These are phyloP conservation scores for Neocatenulostroma microsporum DNA, from an alignment of 2,329 filamentous ascomycete species.

Conservation along the genomic window DNA sequence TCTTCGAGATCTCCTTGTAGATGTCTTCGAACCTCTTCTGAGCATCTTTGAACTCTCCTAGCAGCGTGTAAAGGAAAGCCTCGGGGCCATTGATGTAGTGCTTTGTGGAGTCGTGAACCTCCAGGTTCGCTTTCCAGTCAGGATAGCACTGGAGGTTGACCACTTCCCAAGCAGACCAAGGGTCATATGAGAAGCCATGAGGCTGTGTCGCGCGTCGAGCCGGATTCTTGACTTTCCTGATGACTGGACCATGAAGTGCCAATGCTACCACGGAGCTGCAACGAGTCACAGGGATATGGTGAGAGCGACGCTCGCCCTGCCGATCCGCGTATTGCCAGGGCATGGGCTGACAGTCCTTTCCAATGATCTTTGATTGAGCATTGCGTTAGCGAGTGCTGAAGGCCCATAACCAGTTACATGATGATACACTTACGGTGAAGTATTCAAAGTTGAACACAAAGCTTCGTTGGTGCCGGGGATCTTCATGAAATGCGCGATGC, in stretches of 20 bases:
- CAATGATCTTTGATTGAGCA: too few species aligned
- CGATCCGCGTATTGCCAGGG: constrained; percentile 53
- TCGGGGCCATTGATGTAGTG: constrained; percentile 54
- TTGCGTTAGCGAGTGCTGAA: too few species aligned
- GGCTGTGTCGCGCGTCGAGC: constrained; percentile 42
- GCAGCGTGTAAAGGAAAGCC: constrained; percentile 52
- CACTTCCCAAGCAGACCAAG: constrained; percentile 55
- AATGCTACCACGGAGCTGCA: constrained; percentile 55
- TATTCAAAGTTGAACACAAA: constrained; percentile 61
- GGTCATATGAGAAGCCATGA: constrained; percentile 50
- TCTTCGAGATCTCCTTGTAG: constrained; percentile 49
- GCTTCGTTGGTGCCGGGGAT: constrained; percentile 45
- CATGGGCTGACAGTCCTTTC: constrained; percentile 48
- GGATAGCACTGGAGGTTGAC: constrained; percentile 53
- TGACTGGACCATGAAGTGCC: constrained; percentile 47
- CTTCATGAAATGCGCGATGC: constrained; percentile 39
- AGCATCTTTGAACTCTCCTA: constrained; percentile 54
- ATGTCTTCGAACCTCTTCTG: constrained; percentile 52
- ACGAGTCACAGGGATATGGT: constrained; percentile 52
- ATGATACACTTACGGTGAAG: constrained; percentile 39
- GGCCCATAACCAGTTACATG: neutral
- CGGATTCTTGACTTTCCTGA: constrained; percentile 44
- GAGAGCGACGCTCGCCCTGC: constrained; percentile 31
- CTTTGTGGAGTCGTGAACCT: constrained; percentile 49
- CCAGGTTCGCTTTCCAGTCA: constrained; percentile 50